Evolutionary conservation across 257 asterid genomes (phyloP), one percentile per base, ranked within the genome.

Genomic region (Fraxinus excelsior): DNA sequence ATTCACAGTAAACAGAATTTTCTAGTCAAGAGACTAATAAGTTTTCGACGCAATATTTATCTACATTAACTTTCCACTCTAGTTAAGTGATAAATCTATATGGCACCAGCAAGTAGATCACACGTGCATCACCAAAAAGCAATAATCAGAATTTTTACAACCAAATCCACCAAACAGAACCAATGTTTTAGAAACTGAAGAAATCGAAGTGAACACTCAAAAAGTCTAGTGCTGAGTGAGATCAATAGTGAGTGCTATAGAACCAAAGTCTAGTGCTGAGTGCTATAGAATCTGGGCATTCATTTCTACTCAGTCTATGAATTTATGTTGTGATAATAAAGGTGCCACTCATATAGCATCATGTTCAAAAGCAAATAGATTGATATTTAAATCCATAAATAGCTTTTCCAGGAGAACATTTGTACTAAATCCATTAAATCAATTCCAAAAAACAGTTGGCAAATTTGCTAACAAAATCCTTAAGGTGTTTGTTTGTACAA

Each of bases 91-190:
- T 5, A 56, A n/a, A 56, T 56, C 26, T 56, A 18, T 6, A 56
- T 7, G 10, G 65, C 10, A 56, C 65, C 26, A 56, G 26, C 26
- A n/a, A n/a, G 28, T 7, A 53, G 26, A 56, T n/a, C 65, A n/a
- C 25, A n/a, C 25, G 11, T 53, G 10, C 64, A 53, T 53, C 23
- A 18, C 26, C 6, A 18, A 7, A 56, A 56, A 56, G 65, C 65
- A 56, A 56, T 56, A 56, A 56, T 56, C 65, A n/a, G 65, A 56
- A 56, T 56, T n/a, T 56, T 19, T 56, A 56, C 65, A n/a, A n/a
- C 65, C 10, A 56, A n/a, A n/a, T 56, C 8, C 25, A 56, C 65
- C 26, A 51, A 51, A n/a, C 26, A 56, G 26, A n/a, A 56, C 65
- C n/a, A 18, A 51, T 51, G 62, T 16, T 51, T 51, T 14, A 51